A percentile compares a stretch with the other conserved stretches of the same genome.
These are phyloP conservation scores for Drechslerella stenobrocha DNA, from an alignment of 2,329 filamentous ascomycete species.

Conservation along the genomic window DNA sequence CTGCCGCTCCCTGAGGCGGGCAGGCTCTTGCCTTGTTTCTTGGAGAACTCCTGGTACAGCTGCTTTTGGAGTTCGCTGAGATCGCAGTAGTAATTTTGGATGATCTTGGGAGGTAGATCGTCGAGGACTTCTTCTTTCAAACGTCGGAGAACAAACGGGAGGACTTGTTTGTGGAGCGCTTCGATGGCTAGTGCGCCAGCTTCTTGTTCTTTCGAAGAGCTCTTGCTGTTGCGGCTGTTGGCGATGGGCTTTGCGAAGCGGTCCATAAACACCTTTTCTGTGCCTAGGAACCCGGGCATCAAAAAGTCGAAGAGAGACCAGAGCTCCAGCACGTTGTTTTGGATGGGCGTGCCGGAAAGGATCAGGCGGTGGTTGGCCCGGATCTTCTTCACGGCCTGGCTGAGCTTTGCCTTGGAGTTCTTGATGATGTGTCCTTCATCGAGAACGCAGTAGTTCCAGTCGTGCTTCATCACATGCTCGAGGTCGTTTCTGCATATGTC, in stretches of 20 bases:
- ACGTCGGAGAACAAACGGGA: slow-evolving; percentile 92
- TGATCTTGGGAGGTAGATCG: slow-evolving; percentile 93
- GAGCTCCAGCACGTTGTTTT: slow-evolving; percentile 94
- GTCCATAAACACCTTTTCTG: slow-evolving; percentile 95
- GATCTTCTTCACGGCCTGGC: slow-evolving; percentile 85
- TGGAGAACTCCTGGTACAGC: slow-evolving; percentile 94
- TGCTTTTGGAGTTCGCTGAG: slow-evolving; percentile 91
- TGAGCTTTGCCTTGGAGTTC: slow-evolving; percentile 96
- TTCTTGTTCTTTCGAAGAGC: slow-evolving; percentile 97
- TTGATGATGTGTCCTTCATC: slow-evolving; percentile 99
- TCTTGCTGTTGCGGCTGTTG: slow-evolving; percentile 91
- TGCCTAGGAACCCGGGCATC: slow-evolving; percentile 96
- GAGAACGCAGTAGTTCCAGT: slow-evolving; percentile 95
- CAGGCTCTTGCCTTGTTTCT: slow-evolving; percentile 87
- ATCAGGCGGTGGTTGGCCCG: slow-evolving; percentile 93
- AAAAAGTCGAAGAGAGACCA: slow-evolving; percentile 99
- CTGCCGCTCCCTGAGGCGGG: slow-evolving; percentile 72
- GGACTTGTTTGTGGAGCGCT: slow-evolving; percentile 95
- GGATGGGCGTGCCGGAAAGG: slow-evolving; percentile 92
- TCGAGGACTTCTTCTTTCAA: slow-evolving; percentile 97
- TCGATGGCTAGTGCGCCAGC: slow-evolving; percentile 94
- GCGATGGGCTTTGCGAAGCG: slow-evolving; percentile 94
- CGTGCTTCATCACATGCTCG: slow-evolving; percentile 78
- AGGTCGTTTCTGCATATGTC: slow-evolving; percentile 96
- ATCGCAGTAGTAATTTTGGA: slow-evolving; percentile 99